A percentile compares a stretch with the other conserved stretches of the same genome.
Conservation (phyloP, 2,329 filamentous ascomycete genomes). For the Trichoderma sp. region DNA sequence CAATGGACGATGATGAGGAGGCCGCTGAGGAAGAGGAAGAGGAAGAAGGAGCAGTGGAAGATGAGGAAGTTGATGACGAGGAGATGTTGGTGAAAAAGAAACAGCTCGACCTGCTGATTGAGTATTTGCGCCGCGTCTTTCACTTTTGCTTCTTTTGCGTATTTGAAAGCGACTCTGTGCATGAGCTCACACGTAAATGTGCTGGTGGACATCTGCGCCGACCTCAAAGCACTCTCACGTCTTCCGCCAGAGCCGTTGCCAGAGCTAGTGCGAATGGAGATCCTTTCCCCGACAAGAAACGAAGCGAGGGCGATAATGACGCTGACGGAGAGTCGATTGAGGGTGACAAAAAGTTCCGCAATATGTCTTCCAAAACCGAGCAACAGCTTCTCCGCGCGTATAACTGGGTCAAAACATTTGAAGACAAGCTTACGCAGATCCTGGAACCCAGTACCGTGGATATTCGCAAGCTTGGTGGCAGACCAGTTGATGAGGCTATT, state of each 20-base stretch:
- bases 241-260: conserved; percentile 80
- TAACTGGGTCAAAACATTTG: conserved; percentile 99
- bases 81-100: conserved; percentile 93
- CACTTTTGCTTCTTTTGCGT: conserved; percentile 99
- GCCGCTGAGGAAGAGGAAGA: conserved; percentile 76
- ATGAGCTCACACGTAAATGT: conserved; percentile 93
- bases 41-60: conserved; percentile 75
- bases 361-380: conserved; percentile 73
- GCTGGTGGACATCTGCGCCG: conserved; percentile 95
- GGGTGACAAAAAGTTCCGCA: conserved; percentile 72
- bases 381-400: conserved; percentile 92
- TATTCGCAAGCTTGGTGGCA: conserved; percentile 86
- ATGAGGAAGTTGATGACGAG: conserved; percentile 88
- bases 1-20: conserved; percentile 65
- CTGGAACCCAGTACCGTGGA: conserved; percentile 88
- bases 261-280: conserved; percentile 80
- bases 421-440: conserved; percentile 92
- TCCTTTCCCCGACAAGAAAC: conserved; percentile 81
- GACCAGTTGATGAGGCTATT: conserved; percentile 79
- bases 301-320: conserved; percentile 64
- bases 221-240: conserved; percentile 81
- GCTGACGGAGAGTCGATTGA: conserved; percentile 51
- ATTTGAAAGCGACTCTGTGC: conserved; percentile 95
- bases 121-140: conserved; percentile 94
- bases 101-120: conserved; percentile 90